Evolutionary conservation across 331 rosid species (phyloP).

Genomic region (Pyrus hybrid): DNA sequence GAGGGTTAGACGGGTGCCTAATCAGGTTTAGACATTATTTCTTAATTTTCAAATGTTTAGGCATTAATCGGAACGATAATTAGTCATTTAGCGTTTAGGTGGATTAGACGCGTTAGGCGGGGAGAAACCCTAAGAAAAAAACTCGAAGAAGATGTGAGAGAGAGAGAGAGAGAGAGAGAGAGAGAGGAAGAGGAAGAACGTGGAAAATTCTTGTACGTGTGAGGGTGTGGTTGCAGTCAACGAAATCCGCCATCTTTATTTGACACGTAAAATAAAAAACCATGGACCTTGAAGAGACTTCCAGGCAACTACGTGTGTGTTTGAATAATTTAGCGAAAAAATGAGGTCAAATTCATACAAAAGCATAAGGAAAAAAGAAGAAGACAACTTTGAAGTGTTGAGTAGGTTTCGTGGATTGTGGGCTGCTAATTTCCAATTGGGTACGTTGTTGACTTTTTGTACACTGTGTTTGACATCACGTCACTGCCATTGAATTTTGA

Average conservation of each 20-base stretch:
- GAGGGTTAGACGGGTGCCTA: too few species aligned
- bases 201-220: not conserved
- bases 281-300: constrained; percentile 33
- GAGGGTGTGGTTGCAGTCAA: constrained; percentile 38
- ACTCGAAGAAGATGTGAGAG: not conserved
- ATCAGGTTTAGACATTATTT: too few species aligned
- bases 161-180: too few species aligned
- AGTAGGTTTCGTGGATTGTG: not conserved
- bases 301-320: constrained; percentile 37
- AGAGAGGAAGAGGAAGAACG: not conserved
- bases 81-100: too few species aligned
- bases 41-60: too few species aligned
- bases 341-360: constrained; percentile 36
- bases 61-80: too few species aligned
- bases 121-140: not conserved
- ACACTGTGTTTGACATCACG: constrained; percentile 21
- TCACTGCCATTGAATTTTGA: not conserved
- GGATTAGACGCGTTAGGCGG: too few species aligned
- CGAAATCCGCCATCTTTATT: constrained; percentile 43
- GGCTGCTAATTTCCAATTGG: constrained; percentile 29
- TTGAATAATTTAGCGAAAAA: not conserved
- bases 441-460: constrained; percentile 41
- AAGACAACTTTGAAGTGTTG: not conserved
- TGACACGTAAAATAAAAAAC: constrained; percentile 43
- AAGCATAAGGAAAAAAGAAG: not conserved